A percentile compares a stretch with the other conserved stretches of the same genome.
Conservation (phyloP, 441 rosid genomes). For the Geranium incanum region DNA sequence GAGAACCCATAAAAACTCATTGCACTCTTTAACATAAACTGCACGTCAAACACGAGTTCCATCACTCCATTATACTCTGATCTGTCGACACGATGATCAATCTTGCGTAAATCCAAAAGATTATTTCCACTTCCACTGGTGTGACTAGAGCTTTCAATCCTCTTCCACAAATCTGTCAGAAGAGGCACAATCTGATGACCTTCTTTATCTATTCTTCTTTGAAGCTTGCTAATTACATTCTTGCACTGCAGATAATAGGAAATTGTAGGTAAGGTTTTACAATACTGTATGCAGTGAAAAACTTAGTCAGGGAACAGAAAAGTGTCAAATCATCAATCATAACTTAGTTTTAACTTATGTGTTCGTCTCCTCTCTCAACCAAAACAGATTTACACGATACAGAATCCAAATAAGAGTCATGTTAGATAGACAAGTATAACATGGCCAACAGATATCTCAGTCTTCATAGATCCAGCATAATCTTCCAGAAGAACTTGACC, state of each 20-base stretch:
- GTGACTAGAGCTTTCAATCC: slow-evolving; percentile 57
- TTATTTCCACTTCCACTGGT: slow-evolving; percentile 56
- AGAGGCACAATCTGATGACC: slow-evolving; percentile 94
- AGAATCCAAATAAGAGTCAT: background rate
- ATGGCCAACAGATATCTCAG: background rate
- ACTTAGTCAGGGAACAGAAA: background rate
- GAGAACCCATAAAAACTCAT: slow-evolving; percentile 81
- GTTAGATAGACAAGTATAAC: background rate
- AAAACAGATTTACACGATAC: background rate
- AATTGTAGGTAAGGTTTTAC: background rate
- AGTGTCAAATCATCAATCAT: no score
- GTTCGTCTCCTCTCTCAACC: background rate
- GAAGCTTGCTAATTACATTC: slow-evolving; percentile 83
- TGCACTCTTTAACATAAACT: slow-evolving; percentile 75
- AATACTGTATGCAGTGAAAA: background rate
- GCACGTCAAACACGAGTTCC: slow-evolving; percentile 90
- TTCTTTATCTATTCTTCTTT: slow-evolving; percentile 82
- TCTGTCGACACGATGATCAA: slow-evolving; percentile 79
- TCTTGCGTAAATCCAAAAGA: slow-evolving; percentile 76
- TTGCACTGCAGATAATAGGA: slow-evolving; percentile 54
- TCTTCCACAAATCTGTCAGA: slow-evolving; percentile 83
- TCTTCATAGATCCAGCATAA: background rate
- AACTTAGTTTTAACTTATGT: no score
- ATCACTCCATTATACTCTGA: slow-evolving; percentile 69
- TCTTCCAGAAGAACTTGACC: background rate